phyloP scores from a whole-genome alignment of 208 protist genomes.

The Porcisia hertigi region DNA sequence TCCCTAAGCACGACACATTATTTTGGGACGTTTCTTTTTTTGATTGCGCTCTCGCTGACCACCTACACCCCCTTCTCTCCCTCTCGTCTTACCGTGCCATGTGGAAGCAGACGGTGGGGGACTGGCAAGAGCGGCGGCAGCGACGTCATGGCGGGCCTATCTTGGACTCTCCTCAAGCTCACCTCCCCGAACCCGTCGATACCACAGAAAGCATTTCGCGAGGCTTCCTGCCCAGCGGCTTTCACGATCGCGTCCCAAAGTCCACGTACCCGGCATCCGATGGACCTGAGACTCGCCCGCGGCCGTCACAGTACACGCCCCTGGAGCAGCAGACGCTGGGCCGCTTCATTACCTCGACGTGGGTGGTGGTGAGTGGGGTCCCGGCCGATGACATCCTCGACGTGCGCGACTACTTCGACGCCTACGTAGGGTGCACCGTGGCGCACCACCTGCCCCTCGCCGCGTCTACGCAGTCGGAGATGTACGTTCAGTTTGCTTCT shows the following conservation, averaged over 20 bases:
- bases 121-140: conserved; percentile 73
- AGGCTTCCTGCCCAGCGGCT: conserved; percentile 28
- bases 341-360: conserved; percentile 22
- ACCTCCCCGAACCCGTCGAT: conserved; percentile 17
- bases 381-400: conserved; percentile 41
- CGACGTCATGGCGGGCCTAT: conserved; percentile 21
- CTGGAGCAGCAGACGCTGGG: conserved; percentile 8
- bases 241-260: conserved; percentile 18
- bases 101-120: conserved; percentile 65
- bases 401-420: conserved; percentile 78
- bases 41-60: not conserved
- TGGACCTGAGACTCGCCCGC: conserved; percentile 2
- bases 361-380: conserved; percentile 58
- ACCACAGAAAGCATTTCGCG: conserved; percentile 15
- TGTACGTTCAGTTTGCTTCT: conserved; percentile 70
- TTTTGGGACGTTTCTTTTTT: not conserved
- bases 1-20: not conserved
- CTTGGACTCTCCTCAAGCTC: conserved; percentile 11
- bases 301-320: not conserved
- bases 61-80: not conserved
- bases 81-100: conserved; percentile 17
- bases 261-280: conserved; percentile 17
- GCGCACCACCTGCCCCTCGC: conserved; percentile 40
- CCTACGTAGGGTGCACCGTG: conserved; percentile 66
- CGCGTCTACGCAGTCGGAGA: conserved; percentile 20